Conservation (phyloP, 495 filamentous ascomycete genomes). For the Tuber calosporum region DNA sequence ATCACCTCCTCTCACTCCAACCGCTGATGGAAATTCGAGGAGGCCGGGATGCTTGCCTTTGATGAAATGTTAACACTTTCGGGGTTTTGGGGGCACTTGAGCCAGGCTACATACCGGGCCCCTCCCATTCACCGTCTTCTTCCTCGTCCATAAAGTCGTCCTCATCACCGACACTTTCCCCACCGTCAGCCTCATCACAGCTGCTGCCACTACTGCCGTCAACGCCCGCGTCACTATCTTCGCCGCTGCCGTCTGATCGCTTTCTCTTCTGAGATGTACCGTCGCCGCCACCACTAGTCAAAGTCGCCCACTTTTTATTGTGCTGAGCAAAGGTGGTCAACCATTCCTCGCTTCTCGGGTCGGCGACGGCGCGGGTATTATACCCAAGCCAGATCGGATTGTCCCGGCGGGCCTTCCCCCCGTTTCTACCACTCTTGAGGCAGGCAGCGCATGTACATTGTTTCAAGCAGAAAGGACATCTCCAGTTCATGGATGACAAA, state of each 20-base stretch:
- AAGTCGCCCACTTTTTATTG: constrained; percentile 68
- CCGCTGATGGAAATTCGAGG: constrained; percentile 2
- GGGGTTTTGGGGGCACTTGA: neutral
- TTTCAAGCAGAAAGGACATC: constrained; percentile 74
- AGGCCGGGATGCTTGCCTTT: constrained; percentile 3
- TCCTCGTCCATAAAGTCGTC: neutral
- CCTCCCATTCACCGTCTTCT: neutral
- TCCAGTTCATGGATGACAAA: constrained; percentile 70
- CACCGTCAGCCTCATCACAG: neutral
- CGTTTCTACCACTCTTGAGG: constrained; percentile 49
- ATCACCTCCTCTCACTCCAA: constrained; percentile 2
- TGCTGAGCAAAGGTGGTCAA: constrained; percentile 77
- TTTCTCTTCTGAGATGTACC: constrained; percentile 17
- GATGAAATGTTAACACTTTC: neutral
- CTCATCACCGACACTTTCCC: neutral
- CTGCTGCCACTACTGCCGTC: neutral
- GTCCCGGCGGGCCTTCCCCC: constrained; percentile 55
- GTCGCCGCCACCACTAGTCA: constrained; percentile 42
- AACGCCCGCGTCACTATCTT: neutral
- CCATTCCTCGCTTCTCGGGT: constrained; percentile 77
- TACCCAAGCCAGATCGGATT: constrained; percentile 80
- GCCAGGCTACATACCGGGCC: neutral
- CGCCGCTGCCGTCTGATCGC: constrained; percentile 5
- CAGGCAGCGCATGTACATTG: constrained; percentile 81
- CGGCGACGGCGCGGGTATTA: constrained; percentile 79